These are phyloP conservation scores for Sugiyamaella castrensis DNA, from an alignment of 1,139 yeast species.

Conservation along the genomic window DNA sequence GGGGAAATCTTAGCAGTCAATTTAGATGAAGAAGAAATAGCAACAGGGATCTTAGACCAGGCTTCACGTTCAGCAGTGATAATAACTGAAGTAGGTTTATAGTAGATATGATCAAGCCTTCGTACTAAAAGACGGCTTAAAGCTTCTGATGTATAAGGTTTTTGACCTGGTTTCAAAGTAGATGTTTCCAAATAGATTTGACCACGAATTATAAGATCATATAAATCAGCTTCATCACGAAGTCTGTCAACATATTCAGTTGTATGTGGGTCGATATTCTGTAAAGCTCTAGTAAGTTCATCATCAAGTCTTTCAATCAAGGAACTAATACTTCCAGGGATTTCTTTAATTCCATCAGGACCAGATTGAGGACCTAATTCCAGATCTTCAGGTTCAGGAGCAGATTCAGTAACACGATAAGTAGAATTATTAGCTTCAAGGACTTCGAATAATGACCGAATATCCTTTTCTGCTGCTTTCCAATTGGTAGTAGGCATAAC, in stretches of 20 bases:
- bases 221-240: conserved; percentile 78
- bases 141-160: conserved; percentile 38
- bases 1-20: conserved; percentile 38
- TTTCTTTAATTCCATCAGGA: conserved; percentile 68
- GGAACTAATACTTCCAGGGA: conserved; percentile 82
- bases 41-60: conserved; percentile 52
- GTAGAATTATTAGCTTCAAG: conserved; percentile 58
- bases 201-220: conserved; percentile 73
- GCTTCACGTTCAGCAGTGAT: conserved; percentile 65
- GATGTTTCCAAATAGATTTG: conserved; percentile 75
- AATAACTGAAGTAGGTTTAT: conserved; percentile 80
- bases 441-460: conserved; percentile 58
- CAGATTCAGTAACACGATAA: conserved; percentile 76
- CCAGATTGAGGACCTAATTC: conserved; percentile 65
- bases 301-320: conserved; percentile 92
- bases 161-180: conserved; percentile 47
- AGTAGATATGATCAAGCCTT: conserved; percentile 90
- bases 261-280: conserved; percentile 90
- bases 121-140: conserved; percentile 72
- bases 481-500: conserved; percentile 82
- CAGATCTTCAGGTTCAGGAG: conserved; percentile 72
- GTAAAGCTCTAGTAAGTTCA: conserved; percentile 84
- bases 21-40: conserved; percentile 1
- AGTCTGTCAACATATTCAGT: conserved; percentile 89
- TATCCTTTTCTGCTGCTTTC: conserved; percentile 66